These are phyloP conservation scores for Candida pseudoviswanathii DNA, from an alignment of 1,139 yeast genomes.

Conservation along the genomic window DNA sequence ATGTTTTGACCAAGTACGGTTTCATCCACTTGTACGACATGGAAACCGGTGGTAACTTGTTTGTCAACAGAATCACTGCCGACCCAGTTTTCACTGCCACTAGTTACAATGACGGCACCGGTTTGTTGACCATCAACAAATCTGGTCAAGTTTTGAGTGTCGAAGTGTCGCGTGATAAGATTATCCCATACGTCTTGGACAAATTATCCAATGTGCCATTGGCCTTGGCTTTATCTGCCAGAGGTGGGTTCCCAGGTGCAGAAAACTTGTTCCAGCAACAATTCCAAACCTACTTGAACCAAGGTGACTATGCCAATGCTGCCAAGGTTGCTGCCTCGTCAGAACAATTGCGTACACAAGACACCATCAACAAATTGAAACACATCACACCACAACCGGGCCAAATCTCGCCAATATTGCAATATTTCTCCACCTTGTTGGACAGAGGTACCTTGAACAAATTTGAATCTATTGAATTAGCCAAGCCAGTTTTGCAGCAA, in stretches of 20 bases:
- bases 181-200: slow-evolving; percentile 87
- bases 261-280: slow-evolving; percentile 90
- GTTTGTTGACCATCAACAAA: slow-evolving; percentile 92
- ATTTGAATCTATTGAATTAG: slow-evolving; percentile 92
- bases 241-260: slow-evolving; percentile 98
- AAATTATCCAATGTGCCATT: slow-evolving; percentile 84
- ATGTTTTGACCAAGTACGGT: slow-evolving; percentile 91
- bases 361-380: slow-evolving; percentile 91
- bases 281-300: slow-evolving; percentile 79
- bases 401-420: slow-evolving; percentile 89
- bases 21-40: slow-evolving; percentile 94
- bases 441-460: slow-evolving; percentile 94
- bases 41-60: slow-evolving; percentile 89
- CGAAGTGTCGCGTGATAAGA: slow-evolving; percentile 80
- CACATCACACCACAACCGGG: slow-evolving; percentile 95
- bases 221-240: slow-evolving; percentile 86
- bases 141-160: slow-evolving; percentile 95
- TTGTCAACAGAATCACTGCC: slow-evolving; percentile 94
- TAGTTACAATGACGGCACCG: slow-evolving; percentile 69
- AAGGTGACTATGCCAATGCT: slow-evolving; percentile 89
- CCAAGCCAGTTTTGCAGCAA: slow-evolving; percentile 94
- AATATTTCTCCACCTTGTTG: slow-evolving; percentile 87
- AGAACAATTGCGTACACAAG: slow-evolving; percentile 90
- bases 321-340: slow-evolving; percentile 98
- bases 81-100: slow-evolving; percentile 95